Evolutionary conservation across 2,329 filamentous ascomycete species (phyloP).

Genomic region (Boeremia lycopersici): DNA sequence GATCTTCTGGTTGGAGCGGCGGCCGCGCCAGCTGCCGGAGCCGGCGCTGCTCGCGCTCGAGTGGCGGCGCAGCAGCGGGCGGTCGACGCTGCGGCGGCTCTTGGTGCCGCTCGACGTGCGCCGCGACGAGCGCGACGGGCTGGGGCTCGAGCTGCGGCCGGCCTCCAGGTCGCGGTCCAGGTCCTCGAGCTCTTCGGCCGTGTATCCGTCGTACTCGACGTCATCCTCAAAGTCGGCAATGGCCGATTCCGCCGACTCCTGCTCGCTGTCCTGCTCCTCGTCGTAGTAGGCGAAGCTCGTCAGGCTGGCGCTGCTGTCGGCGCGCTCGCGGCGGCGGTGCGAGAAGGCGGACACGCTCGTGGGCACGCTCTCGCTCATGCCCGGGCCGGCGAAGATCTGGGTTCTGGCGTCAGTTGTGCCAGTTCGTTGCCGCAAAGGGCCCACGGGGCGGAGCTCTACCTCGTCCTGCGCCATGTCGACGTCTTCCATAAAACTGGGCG

Average conservation of each 20-base stretch:
- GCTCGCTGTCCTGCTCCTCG: constrained; percentile 65
- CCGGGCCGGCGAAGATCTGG: constrained; percentile 82
- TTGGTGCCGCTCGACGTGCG: constrained; percentile 69
- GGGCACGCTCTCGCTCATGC: constrained; percentile 90
- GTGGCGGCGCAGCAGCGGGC: constrained; percentile 71
- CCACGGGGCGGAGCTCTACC: constrained; percentile 57
- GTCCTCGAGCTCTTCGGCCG: constrained; percentile 53
- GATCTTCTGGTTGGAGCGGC: constrained; percentile 82
- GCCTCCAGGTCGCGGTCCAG: constrained; percentile 51
- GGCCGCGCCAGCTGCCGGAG: constrained; percentile 63
- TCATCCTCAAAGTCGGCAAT: constrained; percentile 36
- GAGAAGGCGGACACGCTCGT: constrained; percentile 91
- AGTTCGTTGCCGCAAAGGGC: constrained; percentile 22
- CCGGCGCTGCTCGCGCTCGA: constrained; percentile 72
- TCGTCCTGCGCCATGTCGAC: constrained; percentile 99
- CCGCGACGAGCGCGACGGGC: constrained; percentile 48
- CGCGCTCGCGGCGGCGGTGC: constrained; percentile 73
- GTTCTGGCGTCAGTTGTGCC: constrained; percentile 45
- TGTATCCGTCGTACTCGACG: constrained; percentile 43
- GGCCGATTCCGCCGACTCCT: constrained; percentile 39
- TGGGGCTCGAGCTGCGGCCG: constrained; percentile 30
- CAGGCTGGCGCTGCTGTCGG: constrained; percentile 79
- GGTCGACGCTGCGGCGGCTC: constrained; percentile 59
- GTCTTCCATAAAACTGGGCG: constrained; percentile 81
- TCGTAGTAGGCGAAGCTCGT: constrained; percentile 78